Evolutionary conservation across 208 protist genomes (phyloP), one percentile per base, ranked within the genome.

Genomic region (Angomonas desouzai): DNA sequence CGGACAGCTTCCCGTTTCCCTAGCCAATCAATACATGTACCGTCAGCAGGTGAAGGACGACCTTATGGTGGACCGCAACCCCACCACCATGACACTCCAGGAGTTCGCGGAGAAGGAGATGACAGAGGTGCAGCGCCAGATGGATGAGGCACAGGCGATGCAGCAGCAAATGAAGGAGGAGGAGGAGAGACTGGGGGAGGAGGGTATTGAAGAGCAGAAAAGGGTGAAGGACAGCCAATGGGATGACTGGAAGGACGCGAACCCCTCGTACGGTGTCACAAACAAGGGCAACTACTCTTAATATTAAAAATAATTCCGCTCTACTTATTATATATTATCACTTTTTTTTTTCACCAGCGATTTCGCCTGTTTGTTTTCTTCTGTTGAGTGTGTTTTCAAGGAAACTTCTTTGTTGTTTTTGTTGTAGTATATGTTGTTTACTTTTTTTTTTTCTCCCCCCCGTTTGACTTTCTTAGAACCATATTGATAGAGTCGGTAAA

Each of bases 81-180:
- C 62, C 23, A 81, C 89, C 18, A 95, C 89, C 28, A 89, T 92
- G 84, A 91, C 89, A 55, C 76, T 95, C 49, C 70, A 86, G 63
- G 89, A 88, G 68, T 95, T 95, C 61, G 89, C 89, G 1, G 80
- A 81, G 61, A 73, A 76, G 67, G 89, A 95, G 73, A 91, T 92
- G 77, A 76, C 79, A 29, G 85, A 90, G 62, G 64, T 90, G 23
- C 79, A 89, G 71, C 79, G 81, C 45, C 86, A 90, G 55, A 88
- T 86, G 80, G 68, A 78, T 23, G 62, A 63, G 45, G 79, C 74
- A 47, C 74, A 71, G 20, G 67, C 73, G 43, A 62, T 59, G 64
- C 59, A 57, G 68, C 61, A 78, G 66, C 73, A 72, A 48, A 68
- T 66, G 66, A 60, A 66, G 51, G 89, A 91, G 73, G 89, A 92